phyloP scores from a whole-genome alignment of 2,329 filamentous ascomycete genomes.

The Calonectria henricotiae region DNA sequence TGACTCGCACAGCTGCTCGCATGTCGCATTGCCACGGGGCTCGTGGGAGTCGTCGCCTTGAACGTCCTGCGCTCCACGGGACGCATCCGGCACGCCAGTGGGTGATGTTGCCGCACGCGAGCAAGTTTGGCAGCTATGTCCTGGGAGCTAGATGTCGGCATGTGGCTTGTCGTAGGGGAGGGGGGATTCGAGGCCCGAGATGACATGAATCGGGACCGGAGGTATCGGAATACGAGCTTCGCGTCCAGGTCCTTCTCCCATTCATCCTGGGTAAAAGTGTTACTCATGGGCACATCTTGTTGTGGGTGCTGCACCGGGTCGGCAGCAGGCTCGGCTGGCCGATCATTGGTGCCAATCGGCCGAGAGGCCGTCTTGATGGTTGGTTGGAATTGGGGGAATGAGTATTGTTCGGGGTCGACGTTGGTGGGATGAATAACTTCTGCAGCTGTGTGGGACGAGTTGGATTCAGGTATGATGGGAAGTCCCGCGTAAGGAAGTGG shows the following conservation, averaged over 20 bases:
- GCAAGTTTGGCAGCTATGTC: conserved; percentile 84
- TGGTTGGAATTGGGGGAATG: conserved; percentile 64
- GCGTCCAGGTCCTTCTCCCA: conserved; percentile 96
- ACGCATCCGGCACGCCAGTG: conserved; percentile 78
- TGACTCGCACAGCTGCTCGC: conserved; percentile 87
- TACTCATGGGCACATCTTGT: conserved; percentile 50
- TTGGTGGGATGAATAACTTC: conserved; percentile 46
- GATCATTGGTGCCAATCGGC: conserved; percentile 59
- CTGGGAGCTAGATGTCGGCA: conserved; percentile 69
- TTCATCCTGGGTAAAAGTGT: conserved; percentile 79
- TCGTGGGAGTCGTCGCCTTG: conserved; percentile 69
- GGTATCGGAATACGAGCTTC: conserved; percentile 91
- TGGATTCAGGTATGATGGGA: conserved; percentile 74
- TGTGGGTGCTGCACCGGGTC: conserved; percentile 45
- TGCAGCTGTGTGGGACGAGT: conserved; percentile 54
- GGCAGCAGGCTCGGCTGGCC: conserved; percentile 45
- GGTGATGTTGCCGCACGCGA: conserved; percentile 90
- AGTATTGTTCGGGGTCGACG: conserved; percentile 45
- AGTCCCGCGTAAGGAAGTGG: conserved; percentile 85
- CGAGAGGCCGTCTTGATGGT: conserved; percentile 61
- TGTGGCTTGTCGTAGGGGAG: conserved; percentile 64
- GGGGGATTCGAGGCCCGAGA: conserved; percentile 63
- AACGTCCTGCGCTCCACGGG: conserved; percentile 71
- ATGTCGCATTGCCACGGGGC: conserved; percentile 66
- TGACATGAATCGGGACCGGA: conserved; percentile 81